Base-by-base conservation (phyloP, 2,329 filamentous ascomycete species). In the Neocatenulostroma microsporum region DNA sequence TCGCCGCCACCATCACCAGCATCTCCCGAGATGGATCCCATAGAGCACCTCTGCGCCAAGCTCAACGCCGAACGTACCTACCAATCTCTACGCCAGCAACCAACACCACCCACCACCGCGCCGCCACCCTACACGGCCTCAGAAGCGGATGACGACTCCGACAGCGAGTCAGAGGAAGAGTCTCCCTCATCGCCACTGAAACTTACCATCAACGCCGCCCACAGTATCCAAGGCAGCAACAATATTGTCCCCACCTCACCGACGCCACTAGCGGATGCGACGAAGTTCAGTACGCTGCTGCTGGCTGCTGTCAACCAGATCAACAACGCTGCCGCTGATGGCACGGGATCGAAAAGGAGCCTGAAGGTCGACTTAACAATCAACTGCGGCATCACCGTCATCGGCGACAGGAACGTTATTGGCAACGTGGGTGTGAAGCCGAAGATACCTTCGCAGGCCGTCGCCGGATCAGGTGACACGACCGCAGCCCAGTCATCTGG, bases 221-320 rank as follows among this genome's bases (percentile, higher is more conserved):
- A 75, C 48, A 59, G 49, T 40, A 59, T 77, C 46, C 55, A 56
- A 24, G 67, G 65, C 42, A 62, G 62, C 53, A 60, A 67, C 53
- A 78, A 77, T 53, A 50, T 71, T 32, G 55, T 74, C 30, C 64
- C 66, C 14, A 51, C 73, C 14, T 48, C 57, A 0, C 50, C 62
- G 3, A 34, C 54, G 9, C 21, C 44, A 3, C 41, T 55, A 4
- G 60, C 64, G 4, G 56, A 61, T 60, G 68, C 51, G 51, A 61
- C 48, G 48, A 59, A 39, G 60, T 46, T 75, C 41, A 63, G 69
- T 8, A 53, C 59, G 6, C 60, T 68, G 3, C 55, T 76, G 3
- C 58, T 72, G 10, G 48, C 61, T 10, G 63, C 68, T 2, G 51
- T 76, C 14, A 46, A 46, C 2, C 56, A 64, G 23, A 57, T 67